Conservation (phyloP, 345 rosid genomes). For the Mercurialis annua region DNA sequence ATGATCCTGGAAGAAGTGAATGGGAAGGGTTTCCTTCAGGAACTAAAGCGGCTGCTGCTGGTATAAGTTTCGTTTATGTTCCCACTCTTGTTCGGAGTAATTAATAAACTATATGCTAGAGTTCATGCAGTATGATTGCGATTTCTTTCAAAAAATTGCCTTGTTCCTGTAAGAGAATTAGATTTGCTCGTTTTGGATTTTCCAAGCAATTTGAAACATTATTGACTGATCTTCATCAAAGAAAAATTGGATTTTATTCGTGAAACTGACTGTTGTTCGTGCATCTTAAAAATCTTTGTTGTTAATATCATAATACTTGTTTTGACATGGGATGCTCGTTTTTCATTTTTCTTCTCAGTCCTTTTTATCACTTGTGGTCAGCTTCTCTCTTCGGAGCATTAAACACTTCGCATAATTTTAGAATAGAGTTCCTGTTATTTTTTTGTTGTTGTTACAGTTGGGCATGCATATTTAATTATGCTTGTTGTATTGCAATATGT, state of each 20-base stretch:
- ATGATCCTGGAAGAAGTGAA: slow-evolving; percentile 96
- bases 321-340: background rate
- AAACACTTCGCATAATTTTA: background rate
- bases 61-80: slow-evolving; percentile 27
- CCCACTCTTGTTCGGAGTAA: too few species aligned
- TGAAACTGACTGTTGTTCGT: background rate
- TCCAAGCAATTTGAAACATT: too few species aligned
- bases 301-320: background rate
- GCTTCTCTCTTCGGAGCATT: background rate
- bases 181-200: too few species aligned
- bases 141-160: too few species aligned
- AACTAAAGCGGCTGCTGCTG: slow-evolving; percentile 97
- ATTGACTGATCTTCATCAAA: too few species aligned
- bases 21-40: slow-evolving; percentile 99
- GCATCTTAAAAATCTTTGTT: background rate
- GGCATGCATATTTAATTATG: slow-evolving; percentile 3
- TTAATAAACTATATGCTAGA: too few species aligned
- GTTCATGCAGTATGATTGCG: too few species aligned
- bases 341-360: background rate
- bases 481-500: background rate
- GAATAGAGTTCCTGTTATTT: background rate
- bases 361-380: background rate
- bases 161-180: too few species aligned
- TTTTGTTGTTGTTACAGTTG: too few species aligned
- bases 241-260: background rate